Conservation (phyloP, 331 rosid genomes). For the Spiraea crenata region DNA sequence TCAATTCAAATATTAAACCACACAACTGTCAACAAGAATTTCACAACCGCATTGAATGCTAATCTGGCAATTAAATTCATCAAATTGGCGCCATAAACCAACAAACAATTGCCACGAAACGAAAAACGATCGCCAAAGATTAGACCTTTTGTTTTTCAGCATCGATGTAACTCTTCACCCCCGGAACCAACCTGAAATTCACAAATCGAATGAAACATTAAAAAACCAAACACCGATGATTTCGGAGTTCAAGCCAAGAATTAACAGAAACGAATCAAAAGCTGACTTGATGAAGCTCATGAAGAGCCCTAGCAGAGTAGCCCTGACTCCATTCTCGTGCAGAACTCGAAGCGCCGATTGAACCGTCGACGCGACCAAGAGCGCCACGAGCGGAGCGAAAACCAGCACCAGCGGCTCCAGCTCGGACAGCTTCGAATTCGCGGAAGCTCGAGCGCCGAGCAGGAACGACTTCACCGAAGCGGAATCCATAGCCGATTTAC, state of each 20-base stretch:
- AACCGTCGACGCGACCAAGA: conserved; percentile 35
- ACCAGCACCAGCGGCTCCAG: conserved; percentile 59
- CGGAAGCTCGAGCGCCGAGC: conserved; percentile 21
- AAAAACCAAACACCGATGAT: not conserved
- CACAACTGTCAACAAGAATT: not conserved
- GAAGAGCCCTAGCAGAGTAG: conserved; percentile 31
- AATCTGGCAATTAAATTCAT: not conserved
- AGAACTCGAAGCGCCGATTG: conserved; percentile 31
- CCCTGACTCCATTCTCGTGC: conserved; percentile 41
- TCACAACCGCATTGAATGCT: conserved; percentile 21
- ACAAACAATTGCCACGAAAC: not conserved
- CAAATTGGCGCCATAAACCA: not conserved
- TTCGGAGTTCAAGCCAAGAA: not conserved
- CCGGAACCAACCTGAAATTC: conserved; percentile 44
- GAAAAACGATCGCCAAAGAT: not conserved
- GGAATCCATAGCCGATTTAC: conserved; percentile 24
- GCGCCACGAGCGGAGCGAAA: conserved; percentile 33
- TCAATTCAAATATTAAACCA: not conserved
- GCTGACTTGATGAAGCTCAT: conserved; percentile 43
- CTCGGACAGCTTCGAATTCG: conserved; percentile 32
- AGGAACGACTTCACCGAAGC: conserved; percentile 17
- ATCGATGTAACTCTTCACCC: conserved; percentile 47
- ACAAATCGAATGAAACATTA: conserved; percentile 3
- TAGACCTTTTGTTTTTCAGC: conserved; percentile 55
- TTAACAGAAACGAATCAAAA: not conserved